A percentile compares a stretch with the other conserved stretches of the same genome.
Conservation (phyloP, 2,329 filamentous ascomycete species). For the Curvularia eragrostidis region DNA sequence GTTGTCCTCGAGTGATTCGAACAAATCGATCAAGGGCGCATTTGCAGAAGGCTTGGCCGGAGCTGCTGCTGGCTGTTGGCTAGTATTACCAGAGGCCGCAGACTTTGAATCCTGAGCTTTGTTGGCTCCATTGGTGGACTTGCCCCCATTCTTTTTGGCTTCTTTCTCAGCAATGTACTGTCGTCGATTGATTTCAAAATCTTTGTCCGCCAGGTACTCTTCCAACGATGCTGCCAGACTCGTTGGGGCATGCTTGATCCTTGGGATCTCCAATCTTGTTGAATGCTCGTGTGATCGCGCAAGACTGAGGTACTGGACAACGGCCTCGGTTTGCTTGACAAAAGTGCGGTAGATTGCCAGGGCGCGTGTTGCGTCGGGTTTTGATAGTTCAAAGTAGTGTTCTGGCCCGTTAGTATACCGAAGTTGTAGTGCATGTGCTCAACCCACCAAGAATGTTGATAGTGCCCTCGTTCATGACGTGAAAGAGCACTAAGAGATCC, state of each 20-base stretch:
- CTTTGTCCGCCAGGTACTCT: slow-evolving; percentile 91
- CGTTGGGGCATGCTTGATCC: slow-evolving; percentile 95
- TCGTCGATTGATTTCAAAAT: slow-evolving; percentile 91
- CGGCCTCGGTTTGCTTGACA: slow-evolving; percentile 87
- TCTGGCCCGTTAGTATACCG: slow-evolving; percentile 60
- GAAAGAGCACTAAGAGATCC: slow-evolving; percentile 88
- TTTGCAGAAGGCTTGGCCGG: slow-evolving; percentile 28
- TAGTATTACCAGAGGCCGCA: slow-evolving; percentile 31
- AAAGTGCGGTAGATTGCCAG: slow-evolving; percentile 93
- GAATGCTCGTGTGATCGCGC: slow-evolving; percentile 91
- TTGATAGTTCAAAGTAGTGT: slow-evolving; percentile 98
- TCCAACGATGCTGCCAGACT: slow-evolving; percentile 88
- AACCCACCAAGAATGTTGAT: slow-evolving; percentile 90
- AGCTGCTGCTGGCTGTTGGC: slow-evolving; percentile 29
- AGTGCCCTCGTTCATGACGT: slow-evolving; percentile 94
- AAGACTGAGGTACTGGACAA: slow-evolving; percentile 86
- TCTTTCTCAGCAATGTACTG: slow-evolving; percentile 92
- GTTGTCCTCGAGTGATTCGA: slow-evolving; percentile 45
- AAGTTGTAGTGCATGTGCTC: neutral
- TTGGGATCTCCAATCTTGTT: slow-evolving; percentile 91
- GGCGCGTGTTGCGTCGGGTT: slow-evolving; percentile 88
- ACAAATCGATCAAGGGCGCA: slow-evolving; percentile 45
- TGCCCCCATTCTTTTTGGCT: slow-evolving; percentile 64
- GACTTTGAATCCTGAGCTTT: slow-evolving; percentile 48
- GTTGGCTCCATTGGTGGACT: slow-evolving; percentile 47